Base-by-base conservation (phyloP, 1,139 yeast species). In the Suhomyces chickasaworum region DNA sequence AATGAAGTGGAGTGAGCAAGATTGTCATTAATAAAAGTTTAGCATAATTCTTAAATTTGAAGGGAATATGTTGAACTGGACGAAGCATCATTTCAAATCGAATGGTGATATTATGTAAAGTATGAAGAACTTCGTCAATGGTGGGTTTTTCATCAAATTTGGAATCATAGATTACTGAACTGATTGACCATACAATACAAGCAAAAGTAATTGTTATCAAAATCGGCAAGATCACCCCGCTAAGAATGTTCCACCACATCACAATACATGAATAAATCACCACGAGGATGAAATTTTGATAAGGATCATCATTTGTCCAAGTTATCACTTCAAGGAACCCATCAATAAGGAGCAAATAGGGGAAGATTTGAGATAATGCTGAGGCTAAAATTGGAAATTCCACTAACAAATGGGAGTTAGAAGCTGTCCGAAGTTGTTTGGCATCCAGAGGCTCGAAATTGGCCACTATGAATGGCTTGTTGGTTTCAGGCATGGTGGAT, bases 261-360 rank as follows among this genome's bases (percentile, higher is more conserved):
- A 78, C 71, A 2, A 73, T 37, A 18, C 71, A 61, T 21, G 76
- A 66, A 53, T 73, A 76, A 0, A 58, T 47, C 4, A 73, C 72
- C 41, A 78, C 65, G 3, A 74, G 41, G n/a, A 78, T 57, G 48
- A 77, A 70, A 53, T 79, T 80, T 49, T 70, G 68, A 53, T 75
- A 78, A 5, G 74, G 77, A 46, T 78, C 79, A 2, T 71, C 75
- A 51, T 78, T 77, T 2, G 84, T 79, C 85, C 85, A 80, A 1
- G 84, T 78, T 16, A 78, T 53, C 7, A 77, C 59, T 39, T 76
- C 78, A 23, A 80, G 60, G 7, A 73, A 49, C 38, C 69, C 64
- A 57, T 80, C 83, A 38, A 73, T 60, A 36, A 79, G 55, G 17
- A 78, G 56, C 37, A 80, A 63, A 51, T 75, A 66, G 0, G 84